Evolutionary conservation across 805 yeast genomes (phyloP).

Genomic region (Candida argentea): DNA sequence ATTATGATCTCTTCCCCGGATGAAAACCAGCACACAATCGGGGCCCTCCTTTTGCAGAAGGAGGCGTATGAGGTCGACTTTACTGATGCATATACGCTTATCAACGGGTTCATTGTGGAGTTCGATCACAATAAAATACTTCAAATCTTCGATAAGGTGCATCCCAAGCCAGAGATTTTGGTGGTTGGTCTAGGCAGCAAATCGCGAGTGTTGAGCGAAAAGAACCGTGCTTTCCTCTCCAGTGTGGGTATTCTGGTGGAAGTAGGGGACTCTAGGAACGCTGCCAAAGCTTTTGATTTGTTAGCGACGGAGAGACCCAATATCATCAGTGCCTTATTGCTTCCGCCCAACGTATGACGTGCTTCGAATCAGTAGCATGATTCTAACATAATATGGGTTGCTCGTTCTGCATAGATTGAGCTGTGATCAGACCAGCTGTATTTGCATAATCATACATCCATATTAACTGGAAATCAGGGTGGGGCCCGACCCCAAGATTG

Average conservation of each 20-base stretch:
- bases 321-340: constrained; percentile 60
- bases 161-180: constrained; percentile 71
- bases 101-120: constrained; percentile 44
- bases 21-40: constrained; percentile 28
- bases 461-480: constrained; percentile 1
- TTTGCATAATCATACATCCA: no score
- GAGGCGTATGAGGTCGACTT: constrained; percentile 56
- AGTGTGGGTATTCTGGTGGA: constrained; percentile 63
- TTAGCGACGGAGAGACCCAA: constrained; percentile 72
- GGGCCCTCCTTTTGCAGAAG: constrained; percentile 40
- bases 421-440: no score
- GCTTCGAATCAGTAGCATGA: no score
- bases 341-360: constrained; percentile 57
- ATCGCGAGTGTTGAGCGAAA: constrained; percentile 53
- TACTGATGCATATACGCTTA: constrained; percentile 33
- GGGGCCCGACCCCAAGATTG: neutral
- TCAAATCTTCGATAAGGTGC: constrained; percentile 40
- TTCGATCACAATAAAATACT: constrained; percentile 33
- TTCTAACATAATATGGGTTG: no score
- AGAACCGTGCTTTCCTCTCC: constrained; percentile 38
- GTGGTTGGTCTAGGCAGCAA: constrained; percentile 63
- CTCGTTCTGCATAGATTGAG: no score
- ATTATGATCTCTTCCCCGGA: constrained; percentile 36
- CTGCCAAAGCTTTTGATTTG: constrained; percentile 63
- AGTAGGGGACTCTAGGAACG: constrained; percentile 50